Conservation (phyloP, 768 basidiomycete species). For the Pseudohyphozyma bogoriensis region DNA sequence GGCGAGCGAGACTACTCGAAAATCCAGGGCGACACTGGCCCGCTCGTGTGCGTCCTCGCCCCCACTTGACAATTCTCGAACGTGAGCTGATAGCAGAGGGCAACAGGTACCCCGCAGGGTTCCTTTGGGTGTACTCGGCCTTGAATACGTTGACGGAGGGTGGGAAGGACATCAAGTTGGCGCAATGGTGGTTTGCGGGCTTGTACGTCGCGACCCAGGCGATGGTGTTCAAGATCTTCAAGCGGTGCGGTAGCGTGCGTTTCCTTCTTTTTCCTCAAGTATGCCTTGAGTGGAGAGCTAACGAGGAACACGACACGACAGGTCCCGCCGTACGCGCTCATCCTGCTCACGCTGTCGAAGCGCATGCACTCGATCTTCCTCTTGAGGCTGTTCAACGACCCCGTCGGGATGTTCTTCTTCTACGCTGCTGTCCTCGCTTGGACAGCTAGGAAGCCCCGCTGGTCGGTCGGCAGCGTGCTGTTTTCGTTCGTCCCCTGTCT, state of each 20-base stretch:
- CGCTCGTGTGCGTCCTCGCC: constrained; percentile 63
- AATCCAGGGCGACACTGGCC: constrained; percentile 83
- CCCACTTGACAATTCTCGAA: not conserved
- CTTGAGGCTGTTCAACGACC: constrained; percentile 88
- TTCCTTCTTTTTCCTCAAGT: constrained; percentile 44
- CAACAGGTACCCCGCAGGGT: constrained; percentile 84
- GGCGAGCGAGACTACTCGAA: constrained; percentile 73
- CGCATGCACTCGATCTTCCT: constrained; percentile 87
- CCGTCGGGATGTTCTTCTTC: constrained; percentile 50
- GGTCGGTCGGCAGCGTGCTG: constrained; percentile 55
- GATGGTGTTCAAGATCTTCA: constrained; percentile 61
- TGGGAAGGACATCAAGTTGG: constrained; percentile 49
- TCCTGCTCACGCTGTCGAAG: constrained; percentile 73
- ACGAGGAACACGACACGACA: too few relatives aligned
- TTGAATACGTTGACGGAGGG: constrained; percentile 56
- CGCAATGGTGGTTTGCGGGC: constrained; percentile 66
- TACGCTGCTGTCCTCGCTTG: constrained; percentile 56
- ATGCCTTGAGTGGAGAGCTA: too few relatives aligned
- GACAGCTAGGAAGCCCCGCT: constrained; percentile 41
- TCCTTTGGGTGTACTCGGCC: constrained; percentile 67
- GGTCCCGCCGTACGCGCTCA: constrained; percentile 33
- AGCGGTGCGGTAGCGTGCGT: constrained; percentile 44
- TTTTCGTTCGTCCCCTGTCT: constrained; percentile 50
- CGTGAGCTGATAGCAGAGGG: constrained; percentile 3
- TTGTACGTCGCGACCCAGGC: constrained; percentile 62